Percentiles rank a stretch among this genome's conserved stretches.
These are phyloP conservation scores for Maudiozyma barnettii DNA, from an alignment of 805 yeast species.

Conservation along the genomic window DNA sequence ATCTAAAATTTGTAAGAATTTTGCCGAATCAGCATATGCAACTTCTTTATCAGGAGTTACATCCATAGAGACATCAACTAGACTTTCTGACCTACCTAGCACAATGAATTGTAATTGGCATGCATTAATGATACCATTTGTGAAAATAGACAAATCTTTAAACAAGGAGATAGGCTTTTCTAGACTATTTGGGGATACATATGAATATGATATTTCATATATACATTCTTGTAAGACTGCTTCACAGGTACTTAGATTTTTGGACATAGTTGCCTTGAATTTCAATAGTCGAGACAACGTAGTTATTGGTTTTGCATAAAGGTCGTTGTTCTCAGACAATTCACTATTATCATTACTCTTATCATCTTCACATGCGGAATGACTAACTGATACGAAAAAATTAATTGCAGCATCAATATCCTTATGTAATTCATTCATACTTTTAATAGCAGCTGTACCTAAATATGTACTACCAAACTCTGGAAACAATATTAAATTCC, in stretches of 20 bases:
- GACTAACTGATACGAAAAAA: constrained; percentile 30
- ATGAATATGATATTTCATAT: constrained; percentile 42
- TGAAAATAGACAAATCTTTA: constrained; percentile 26
- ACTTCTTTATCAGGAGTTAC: constrained; percentile 28
- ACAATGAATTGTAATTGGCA: constrained; percentile 38
- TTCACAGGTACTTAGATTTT: constrained; percentile 29
- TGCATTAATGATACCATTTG: constrained; percentile 38
- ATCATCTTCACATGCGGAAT: neutral
- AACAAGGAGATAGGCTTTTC: constrained; percentile 29
- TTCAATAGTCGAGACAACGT: constrained; percentile 29
- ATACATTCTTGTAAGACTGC: constrained; percentile 38
- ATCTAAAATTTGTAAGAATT: constrained; percentile 26
- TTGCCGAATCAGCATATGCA: constrained; percentile 28
- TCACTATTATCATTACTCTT: neutral
- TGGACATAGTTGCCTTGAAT: constrained; percentile 27
- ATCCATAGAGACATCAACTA: constrained; percentile 11
- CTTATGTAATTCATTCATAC: constrained; percentile 33
- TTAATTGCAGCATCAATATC: constrained; percentile 32
- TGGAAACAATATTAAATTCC: constrained; percentile 38
- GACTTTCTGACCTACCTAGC: constrained; percentile 16
- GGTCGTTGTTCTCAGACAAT: constrained; percentile 4
- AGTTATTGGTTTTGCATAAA: constrained; percentile 17
- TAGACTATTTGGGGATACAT: constrained; percentile 35
- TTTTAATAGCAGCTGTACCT: constrained; percentile 35
- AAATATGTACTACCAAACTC: constrained; percentile 43